A percentile compares a stretch with the other conserved stretches of the same genome.
Evolutionary conservation across 2,329 filamentous ascomycete species (phyloP).

Genomic region (Aspergillus transmontanensis): DNA sequence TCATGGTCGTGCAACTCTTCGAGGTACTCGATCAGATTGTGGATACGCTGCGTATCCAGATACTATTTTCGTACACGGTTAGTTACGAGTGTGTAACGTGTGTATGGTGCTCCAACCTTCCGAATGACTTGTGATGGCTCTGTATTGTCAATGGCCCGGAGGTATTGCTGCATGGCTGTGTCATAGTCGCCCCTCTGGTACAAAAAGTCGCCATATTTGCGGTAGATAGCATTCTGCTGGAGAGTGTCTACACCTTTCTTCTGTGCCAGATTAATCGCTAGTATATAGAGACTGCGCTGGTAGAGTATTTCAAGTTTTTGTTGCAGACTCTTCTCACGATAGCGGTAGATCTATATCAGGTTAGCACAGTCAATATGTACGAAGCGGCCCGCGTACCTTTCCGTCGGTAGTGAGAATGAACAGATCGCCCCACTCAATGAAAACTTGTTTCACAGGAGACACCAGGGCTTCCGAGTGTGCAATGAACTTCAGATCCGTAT

Average conservation of each 20-base stretch:
- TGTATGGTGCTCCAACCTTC: conserved; percentile 58
- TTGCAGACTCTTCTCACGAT: conserved; percentile 86
- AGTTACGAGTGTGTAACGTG: background rate
- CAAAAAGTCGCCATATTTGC: conserved; percentile 89
- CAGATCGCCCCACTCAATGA: conserved; percentile 87
- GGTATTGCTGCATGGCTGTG: conserved; percentile 98
- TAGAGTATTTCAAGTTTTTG: conserved; percentile 93
- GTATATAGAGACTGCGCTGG: conserved; percentile 85
- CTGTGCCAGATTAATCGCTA: conserved; percentile 90
- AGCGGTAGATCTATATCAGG: conserved; percentile 70
- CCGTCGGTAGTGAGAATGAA: conserved; percentile 90
- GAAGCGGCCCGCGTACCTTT: conserved; percentile 62
- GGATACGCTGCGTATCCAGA: conserved; percentile 93
- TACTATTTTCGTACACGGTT: conserved; percentile 58
- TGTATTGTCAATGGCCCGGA: conserved; percentile 92
- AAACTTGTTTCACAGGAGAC: conserved; percentile 76
- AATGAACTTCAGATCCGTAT: conserved; percentile 86
- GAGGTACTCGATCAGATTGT: conserved; percentile 94
- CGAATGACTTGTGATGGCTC: conserved; percentile 95
- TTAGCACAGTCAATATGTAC: conserved; percentile 16
- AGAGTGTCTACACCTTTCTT: conserved; percentile 77
- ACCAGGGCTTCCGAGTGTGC: conserved; percentile 85
- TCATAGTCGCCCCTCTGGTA: conserved; percentile 97
- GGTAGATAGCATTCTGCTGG: conserved; percentile 89
- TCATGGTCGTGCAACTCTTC: conserved; percentile 95